Evolutionary conservation across 2,329 filamentous ascomycete genomes (phyloP).

Genomic region (Sporothrix luriei): DNA sequence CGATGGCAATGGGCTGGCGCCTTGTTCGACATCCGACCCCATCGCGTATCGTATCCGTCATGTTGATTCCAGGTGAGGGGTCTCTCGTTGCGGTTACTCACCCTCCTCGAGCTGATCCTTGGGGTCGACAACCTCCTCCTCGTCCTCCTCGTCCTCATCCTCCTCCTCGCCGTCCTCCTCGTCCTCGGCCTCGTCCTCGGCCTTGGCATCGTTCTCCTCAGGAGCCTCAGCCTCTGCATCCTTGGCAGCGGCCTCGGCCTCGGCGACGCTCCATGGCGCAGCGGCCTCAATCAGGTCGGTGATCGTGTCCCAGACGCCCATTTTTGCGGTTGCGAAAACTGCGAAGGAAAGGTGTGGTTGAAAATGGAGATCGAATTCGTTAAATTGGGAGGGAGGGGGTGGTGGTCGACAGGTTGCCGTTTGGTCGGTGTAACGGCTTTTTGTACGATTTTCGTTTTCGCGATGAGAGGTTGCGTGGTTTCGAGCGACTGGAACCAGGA

Average conservation of each 20-base stretch:
- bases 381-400: constrained; percentile 7
- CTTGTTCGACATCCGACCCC: not conserved
- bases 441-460: constrained; percentile 14
- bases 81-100: constrained; percentile 45
- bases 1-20: not conserved
- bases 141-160: constrained; percentile 68
- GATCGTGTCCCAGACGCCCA: constrained; percentile 69
- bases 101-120: constrained; percentile 91
- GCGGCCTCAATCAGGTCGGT: constrained; percentile 66
- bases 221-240: constrained; percentile 57
- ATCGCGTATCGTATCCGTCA: not conserved
- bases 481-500: constrained; percentile 16
- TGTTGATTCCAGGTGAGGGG: not conserved
- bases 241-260: constrained; percentile 65
- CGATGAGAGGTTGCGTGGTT: constrained; percentile 28
- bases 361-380: not conserved
- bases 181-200: constrained; percentile 59
- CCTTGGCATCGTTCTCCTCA: constrained; percentile 51
- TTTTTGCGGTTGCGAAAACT: constrained; percentile 40
- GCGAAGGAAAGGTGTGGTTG: not conserved
- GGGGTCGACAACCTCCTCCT: constrained; percentile 80
- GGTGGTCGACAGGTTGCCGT: not conserved
- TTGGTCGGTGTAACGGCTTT: constrained; percentile 27
- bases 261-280: constrained; percentile 65
- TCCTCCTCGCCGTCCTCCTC: constrained; percentile 79